Evolutionary conservation across 495 filamentous ascomycete genomes (phyloP), one percentile per base, ranked within the genome.

Genomic region (Penicillium subrubescens): DNA sequence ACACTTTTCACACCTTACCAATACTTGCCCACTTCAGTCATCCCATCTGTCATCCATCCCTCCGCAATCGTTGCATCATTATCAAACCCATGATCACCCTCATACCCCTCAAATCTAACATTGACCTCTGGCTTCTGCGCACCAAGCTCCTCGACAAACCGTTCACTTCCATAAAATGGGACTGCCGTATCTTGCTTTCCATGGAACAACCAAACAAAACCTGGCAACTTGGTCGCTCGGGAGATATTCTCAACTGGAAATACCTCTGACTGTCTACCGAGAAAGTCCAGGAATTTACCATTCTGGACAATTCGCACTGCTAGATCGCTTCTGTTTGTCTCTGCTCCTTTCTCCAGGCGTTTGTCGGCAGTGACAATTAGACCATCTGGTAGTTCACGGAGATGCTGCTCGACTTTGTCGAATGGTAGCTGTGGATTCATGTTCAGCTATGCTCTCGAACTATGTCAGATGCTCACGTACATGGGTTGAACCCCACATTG

Each of bases 1-100:
- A 37, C 10, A 17, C 31, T 15, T 34, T 2, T 44, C 11, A 17
- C 17, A 8, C 3, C 19, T 19, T 33, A 65, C 63, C 63, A 65
- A 51, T 60, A 60, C 17, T 35, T 34, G 15, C 8, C 19, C 33
- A 65, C 27, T 12, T 65, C 46, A 11, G 14, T 34, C 27, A 66
- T 58, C 8, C 60, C 58, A 7, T 61, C 54, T 48, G 54, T 66
- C 52, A 70, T 52, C 67, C 67, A 70, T 0, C 57, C 57, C 5
- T 63, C 34, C 35, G 39, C 17, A 63, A 63, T 60, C 10, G 60
- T 61, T 19, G 54, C 31, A 4, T 63, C 62, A 2, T 17, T 23
- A 59, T 71, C 68, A 50, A 71, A 71, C 23, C 68, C 66, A 68
- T 71, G 68, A 12, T 71, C 68, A 3, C 68, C 68, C 23, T 65